A percentile compares a stretch with the other conserved stretches of the same genome.
Conservation (phyloP, 495 filamentous ascomycete species). For the Daldinia childiae region DNA sequence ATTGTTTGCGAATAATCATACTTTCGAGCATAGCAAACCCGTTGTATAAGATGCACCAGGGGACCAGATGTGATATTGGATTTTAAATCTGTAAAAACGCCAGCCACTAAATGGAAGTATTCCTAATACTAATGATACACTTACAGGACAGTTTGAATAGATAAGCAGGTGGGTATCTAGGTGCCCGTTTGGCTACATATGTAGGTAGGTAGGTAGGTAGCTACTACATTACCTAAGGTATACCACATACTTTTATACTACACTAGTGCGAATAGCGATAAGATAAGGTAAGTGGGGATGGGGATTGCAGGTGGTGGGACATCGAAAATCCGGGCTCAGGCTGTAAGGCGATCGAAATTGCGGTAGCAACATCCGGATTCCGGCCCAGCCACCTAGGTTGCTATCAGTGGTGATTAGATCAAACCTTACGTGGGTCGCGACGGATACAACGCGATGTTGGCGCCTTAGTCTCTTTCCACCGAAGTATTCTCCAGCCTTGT, state of each 20-base stretch:
- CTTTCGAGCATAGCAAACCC: conserved; percentile 5
- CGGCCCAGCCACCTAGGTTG: conserved; percentile 3
- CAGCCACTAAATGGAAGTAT: background rate
- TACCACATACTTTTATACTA: too few relatives aligned
- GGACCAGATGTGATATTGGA: conserved; percentile 23
- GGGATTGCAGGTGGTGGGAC: background rate
- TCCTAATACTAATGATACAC: background rate
- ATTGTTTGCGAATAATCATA: background rate
- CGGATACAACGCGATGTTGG: conserved; percentile 37
- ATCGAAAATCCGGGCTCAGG: conserved; percentile 8
- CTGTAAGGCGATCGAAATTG: conserved; percentile 23
- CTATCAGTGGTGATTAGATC: conserved; percentile 8
- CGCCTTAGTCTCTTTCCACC: conserved; percentile 29
- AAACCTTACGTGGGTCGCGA: conserved; percentile 22
- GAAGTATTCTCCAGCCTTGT: conserved; percentile 9
- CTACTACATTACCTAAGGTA: too few relatives aligned
- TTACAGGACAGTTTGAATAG: background rate
- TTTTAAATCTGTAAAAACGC: background rate
- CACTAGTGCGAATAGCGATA: conserved; percentile 1
- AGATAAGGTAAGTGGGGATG: conserved; percentile 13
- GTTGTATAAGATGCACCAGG: conserved; percentile 10
- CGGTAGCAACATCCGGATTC: conserved; percentile 22
- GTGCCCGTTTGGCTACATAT: background rate
- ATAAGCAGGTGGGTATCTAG: background rate
- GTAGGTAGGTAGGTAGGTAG: too few relatives aligned